Evolutionary conservation across 1,139 yeast species (phyloP).

Genomic region (Blastobotrys indianensis): DNA sequence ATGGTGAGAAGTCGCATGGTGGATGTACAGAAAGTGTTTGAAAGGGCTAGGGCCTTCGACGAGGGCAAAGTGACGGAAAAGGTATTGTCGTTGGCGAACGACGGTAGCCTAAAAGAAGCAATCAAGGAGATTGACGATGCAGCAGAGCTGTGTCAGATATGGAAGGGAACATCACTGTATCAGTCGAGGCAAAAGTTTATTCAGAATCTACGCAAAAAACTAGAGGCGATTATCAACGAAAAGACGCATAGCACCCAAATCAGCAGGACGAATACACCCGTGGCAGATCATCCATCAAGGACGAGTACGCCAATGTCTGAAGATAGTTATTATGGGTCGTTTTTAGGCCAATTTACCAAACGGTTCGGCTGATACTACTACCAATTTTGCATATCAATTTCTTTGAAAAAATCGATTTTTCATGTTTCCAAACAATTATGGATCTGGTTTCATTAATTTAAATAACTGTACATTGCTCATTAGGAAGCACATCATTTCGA

Average conservation of each 20-base stretch:
- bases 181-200: conserved; percentile 21
- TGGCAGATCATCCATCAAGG: conserved; percentile 4
- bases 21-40: conserved; percentile 27
- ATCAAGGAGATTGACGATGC: conserved; percentile 20
- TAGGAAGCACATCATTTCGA: too few relatives aligned
- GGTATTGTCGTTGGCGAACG: conserved; percentile 19
- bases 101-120: conserved; percentile 23
- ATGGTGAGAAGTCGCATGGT: conserved; percentile 26
- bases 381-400: too few relatives aligned
- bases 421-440: too few relatives aligned
- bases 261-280: conserved; percentile 4
- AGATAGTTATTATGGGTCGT: conserved; percentile 17
- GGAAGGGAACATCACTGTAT: conserved; percentile 30
- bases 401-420: too few relatives aligned
- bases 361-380: conserved; percentile 16
- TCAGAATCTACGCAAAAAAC: conserved; percentile 22
- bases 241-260: conserved; percentile 3
- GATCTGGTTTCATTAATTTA: too few relatives aligned
- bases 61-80: conserved; percentile 22
- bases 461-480: too few relatives aligned
- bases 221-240: conserved; percentile 19
- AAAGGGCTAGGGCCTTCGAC: conserved; percentile 26
- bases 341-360: conserved; percentile 21
- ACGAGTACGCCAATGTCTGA: conserved; percentile 5
- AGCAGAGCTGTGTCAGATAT: conserved; percentile 23